Percentiles rank a stretch among this genome's conserved stretches.
Conservation (phyloP, 129 eudicot species). For the Cynara cardunculus region DNA sequence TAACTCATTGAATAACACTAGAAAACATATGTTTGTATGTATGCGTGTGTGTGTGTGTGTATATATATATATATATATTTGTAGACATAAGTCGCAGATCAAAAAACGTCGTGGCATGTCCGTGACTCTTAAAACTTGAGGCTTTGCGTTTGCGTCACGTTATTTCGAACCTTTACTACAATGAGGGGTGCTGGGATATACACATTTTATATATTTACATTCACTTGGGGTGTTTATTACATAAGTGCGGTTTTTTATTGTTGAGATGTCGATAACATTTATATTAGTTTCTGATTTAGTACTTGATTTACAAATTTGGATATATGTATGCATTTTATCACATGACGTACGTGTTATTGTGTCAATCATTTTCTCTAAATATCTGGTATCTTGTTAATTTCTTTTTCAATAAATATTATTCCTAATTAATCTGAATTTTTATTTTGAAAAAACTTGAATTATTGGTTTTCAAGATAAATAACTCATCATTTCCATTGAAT, state of each 20-base stretch:
- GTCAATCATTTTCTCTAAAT: neutral
- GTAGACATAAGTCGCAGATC: too few relatives aligned
- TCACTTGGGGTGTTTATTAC: neutral
- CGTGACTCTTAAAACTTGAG: too few relatives aligned
- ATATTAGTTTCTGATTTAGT: neutral
- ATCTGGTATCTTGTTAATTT: neutral
- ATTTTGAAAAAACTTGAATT: neutral
- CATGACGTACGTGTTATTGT: neutral
- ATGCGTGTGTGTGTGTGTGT: too few relatives aligned
- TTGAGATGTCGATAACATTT: neutral
- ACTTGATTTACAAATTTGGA: neutral
- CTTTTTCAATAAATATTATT: neutral
- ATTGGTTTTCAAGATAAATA: neutral
- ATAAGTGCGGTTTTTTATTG: neutral
- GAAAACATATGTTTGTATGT: too few relatives aligned
- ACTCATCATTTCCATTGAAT: neutral
- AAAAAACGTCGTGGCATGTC: too few relatives aligned
- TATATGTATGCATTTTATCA: neutral
- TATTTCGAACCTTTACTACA: too few relatives aligned
- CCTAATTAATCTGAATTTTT: neutral
- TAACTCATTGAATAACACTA: too few relatives aligned
- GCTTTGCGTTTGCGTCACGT: too few relatives aligned
- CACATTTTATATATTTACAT: too few relatives aligned
- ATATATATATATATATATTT: too few relatives aligned
- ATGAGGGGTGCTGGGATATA: neutral